Conservation (phyloP, 805 yeast species). For the Candida multigemmis region DNA sequence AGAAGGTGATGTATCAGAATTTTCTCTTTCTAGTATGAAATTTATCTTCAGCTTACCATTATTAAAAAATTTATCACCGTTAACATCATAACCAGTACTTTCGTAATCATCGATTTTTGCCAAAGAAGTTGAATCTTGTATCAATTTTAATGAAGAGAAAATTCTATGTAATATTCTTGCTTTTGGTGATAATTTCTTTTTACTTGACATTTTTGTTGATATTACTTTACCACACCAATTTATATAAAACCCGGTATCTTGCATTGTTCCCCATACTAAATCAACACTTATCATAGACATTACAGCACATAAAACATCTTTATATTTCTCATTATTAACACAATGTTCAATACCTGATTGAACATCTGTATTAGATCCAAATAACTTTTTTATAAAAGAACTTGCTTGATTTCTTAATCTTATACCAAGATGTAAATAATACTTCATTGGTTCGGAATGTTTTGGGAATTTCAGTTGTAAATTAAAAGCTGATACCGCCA, state of each 20-base stretch:
- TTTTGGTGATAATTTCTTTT: slow-evolving; percentile 61
- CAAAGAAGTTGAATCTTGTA: slow-evolving; percentile 68
- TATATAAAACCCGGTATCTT: slow-evolving; percentile 69
- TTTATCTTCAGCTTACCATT: slow-evolving; percentile 2
- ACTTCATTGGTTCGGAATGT: slow-evolving; percentile 58
- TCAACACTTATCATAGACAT: slow-evolving; percentile 84
- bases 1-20: slow-evolving; percentile 20
- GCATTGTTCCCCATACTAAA: slow-evolving; percentile 86
- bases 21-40: background rate
- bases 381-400: slow-evolving; percentile 51
- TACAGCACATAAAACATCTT: slow-evolving; percentile 75
- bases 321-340: slow-evolving; percentile 55
- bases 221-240: slow-evolving; percentile 72
- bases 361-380: slow-evolving; percentile 22
- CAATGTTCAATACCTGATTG: slow-evolving; percentile 34
- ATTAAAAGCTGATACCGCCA: slow-evolving; percentile 79
- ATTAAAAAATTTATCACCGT: slow-evolving; percentile 21
- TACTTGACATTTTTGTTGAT: slow-evolving; percentile 53
- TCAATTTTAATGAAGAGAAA: slow-evolving; percentile 61
- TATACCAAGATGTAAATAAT: slow-evolving; percentile 64
- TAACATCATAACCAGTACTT: slow-evolving; percentile 21
- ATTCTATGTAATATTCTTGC: slow-evolving; percentile 73
- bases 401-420: slow-evolving; percentile 70
- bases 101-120: slow-evolving; percentile 20
- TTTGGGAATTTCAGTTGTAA: slow-evolving; percentile 63